A percentile compares a stretch with the other conserved stretches of the same genome.
These are phyloP conservation scores for Beauveria bassiana DNA, from an alignment of 2,329 filamentous ascomycete genomes.

Conservation along the genomic window DNA sequence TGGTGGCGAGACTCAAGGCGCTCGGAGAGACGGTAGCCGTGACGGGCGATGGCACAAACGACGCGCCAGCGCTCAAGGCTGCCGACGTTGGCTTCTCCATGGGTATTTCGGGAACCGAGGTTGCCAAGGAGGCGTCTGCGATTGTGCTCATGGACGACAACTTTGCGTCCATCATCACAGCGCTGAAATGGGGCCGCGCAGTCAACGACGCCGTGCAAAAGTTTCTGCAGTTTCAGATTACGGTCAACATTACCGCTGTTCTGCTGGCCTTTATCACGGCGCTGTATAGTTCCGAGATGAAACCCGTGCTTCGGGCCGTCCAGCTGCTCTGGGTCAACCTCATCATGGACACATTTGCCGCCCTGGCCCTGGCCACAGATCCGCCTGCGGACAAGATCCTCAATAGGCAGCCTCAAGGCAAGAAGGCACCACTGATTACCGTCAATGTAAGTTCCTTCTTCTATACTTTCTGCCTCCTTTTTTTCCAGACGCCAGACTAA, in stretches of 20 bases:
- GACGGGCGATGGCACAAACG: constrained; percentile 57
- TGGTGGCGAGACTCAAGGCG: constrained; percentile 53
- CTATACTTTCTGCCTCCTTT: background rate
- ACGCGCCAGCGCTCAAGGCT: constrained; percentile 51
- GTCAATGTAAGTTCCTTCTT: constrained; percentile 29
- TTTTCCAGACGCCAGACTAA: background rate
- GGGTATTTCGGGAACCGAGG: constrained; percentile 54
- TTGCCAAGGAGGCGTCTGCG: constrained; percentile 54
- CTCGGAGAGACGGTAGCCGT: constrained; percentile 52
- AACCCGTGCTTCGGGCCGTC: constrained; percentile 50
- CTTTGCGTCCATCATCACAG: constrained; percentile 52
- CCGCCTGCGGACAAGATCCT: constrained; percentile 50
- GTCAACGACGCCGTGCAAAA: constrained; percentile 58
- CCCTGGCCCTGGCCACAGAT: constrained; percentile 57
- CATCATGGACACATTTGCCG: constrained; percentile 61
- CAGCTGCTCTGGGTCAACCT: constrained; percentile 57
- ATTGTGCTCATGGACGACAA: constrained; percentile 57
- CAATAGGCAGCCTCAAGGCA: constrained; percentile 45
- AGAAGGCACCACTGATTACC: constrained; percentile 66
- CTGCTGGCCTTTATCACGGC: constrained; percentile 52
- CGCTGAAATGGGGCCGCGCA: constrained; percentile 53
- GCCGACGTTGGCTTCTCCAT: constrained; percentile 58
- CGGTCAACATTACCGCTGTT: constrained; percentile 56
- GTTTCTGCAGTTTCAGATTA: constrained; percentile 57
- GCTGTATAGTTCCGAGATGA: constrained; percentile 40